Evolutionary conservation across 2,329 filamentous ascomycete species (phyloP), one percentile per base, ranked within the genome.

Genomic region (Helotiales sp.): DNA sequence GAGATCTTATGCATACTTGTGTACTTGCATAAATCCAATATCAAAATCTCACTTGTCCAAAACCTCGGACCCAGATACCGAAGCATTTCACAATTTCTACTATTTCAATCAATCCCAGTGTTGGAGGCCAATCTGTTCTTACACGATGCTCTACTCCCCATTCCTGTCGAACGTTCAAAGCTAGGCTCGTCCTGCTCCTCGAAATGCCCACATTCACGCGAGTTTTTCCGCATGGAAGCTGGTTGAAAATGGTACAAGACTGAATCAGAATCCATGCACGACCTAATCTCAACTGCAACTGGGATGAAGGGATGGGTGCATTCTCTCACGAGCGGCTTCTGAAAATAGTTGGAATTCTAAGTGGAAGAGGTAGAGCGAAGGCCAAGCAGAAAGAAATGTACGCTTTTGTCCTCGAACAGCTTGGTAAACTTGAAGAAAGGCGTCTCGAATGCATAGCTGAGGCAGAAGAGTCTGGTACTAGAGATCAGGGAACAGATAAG

Each of bases 221-320:
- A 80, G 65, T 79, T 78, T 55, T 77, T 79, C 59, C 74, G 73
- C 33, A 75, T 79, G 55, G 79, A 80, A 59, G 72, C 75, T 2
- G 75, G 73, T 3, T 69, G 80, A 6, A 75, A 71, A 7, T 80
- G 77, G 77, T 80, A 75, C 66, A 80, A 80, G 64, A 80, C 76
- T 0, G 77, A 80, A 66, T 77, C 75, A 2, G 69, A 72, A 5
- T 80, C 75, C 74, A 72, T 81, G 13, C 66, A 73, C 2, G 74
- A 78, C 52, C 73, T 80, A 0, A 66, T 78, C 30, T 66, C 66
- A 17, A 71, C 67, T 25, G 63, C 62, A 46, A n/a, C 8, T 38
- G 34, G 22, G 40, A 34, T 31, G 38, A 31, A 5, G 5, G 64
- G 61, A 25, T 25, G 25, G 7, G 17, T 34, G 9, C 15, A 34